Conservation (phyloP, 768 basidiomycete genomes). For the Suillus spraguei region DNA sequence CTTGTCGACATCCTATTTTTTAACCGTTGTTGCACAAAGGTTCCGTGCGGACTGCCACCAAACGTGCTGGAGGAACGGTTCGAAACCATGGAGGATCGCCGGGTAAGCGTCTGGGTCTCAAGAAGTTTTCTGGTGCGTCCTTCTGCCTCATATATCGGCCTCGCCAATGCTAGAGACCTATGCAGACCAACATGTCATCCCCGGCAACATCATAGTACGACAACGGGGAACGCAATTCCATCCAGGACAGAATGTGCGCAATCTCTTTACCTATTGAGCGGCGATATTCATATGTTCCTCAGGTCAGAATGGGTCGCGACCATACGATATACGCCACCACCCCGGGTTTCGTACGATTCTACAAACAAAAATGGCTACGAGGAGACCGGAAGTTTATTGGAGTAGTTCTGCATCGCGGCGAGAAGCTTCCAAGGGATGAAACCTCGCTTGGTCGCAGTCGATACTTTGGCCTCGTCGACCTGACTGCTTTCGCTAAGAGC, state of each 20-base stretch:
- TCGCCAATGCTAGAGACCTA: conserved; percentile 15
- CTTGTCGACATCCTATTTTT: background rate
- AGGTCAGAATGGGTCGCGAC: conserved; percentile 93
- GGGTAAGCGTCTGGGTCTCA: conserved; percentile 91
- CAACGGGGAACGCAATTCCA: conserved; percentile 94
- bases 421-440: conserved; percentile 87
- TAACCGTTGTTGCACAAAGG: conserved; percentile 34
- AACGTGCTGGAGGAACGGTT: conserved; percentile 93
- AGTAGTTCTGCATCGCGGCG: conserved; percentile 79
- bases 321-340: conserved; percentile 91
- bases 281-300: conserved; percentile 16
- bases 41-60: conserved; percentile 91
- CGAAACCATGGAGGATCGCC: conserved; percentile 93
- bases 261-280: conserved; percentile 5
- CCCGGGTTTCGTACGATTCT: conserved; percentile 94
- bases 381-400: conserved; percentile 82
- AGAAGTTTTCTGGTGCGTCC: conserved; percentile 88
- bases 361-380: conserved; percentile 77
- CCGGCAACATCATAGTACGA: conserved; percentile 95
- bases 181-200: conserved; percentile 86
- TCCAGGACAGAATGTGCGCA: conserved; percentile 87
- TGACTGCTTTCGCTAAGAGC: conserved; percentile 40
- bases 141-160: conserved; percentile 7
- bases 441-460: conserved; percentile 75
- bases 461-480: conserved; percentile 76